Conservation (phyloP, 1,139 yeast genomes). For the Pichia sorboxylosa region DNA sequence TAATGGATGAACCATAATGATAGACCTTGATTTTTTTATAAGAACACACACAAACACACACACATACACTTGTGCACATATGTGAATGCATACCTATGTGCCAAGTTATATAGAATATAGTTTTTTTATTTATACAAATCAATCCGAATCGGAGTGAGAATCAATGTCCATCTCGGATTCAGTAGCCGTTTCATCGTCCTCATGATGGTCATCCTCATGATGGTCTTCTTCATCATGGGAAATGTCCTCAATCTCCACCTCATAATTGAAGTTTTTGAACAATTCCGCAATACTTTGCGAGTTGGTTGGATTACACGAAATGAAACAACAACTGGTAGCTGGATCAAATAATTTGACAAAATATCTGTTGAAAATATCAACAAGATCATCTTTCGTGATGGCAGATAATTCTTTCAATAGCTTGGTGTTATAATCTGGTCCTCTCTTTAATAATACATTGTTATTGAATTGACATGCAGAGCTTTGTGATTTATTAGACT, state of each 20-base stretch:
- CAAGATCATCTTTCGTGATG: conserved; percentile 49
- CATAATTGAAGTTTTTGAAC: conserved; percentile 45
- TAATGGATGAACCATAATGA: too few species aligned
- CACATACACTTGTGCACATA: too few species aligned
- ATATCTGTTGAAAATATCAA: conserved; percentile 44
- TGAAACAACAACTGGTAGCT: conserved; percentile 45
- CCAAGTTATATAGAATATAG: background rate
- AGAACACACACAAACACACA: too few species aligned
- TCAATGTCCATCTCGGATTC: too few species aligned
- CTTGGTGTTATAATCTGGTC: conserved; percentile 45
- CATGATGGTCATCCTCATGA: conserved; percentile 17
- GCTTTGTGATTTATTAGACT: conserved; percentile 49
- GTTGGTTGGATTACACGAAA: conserved; percentile 65
- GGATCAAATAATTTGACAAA: conserved; percentile 52
- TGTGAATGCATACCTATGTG: background rate
- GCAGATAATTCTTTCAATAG: conserved; percentile 36
- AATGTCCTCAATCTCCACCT: conserved; percentile 39
- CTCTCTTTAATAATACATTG: conserved; percentile 54
- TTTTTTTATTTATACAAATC: too few species aligned
- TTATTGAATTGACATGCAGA: conserved; percentile 59
- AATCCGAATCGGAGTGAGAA: too few species aligned
- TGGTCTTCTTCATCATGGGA: conserved; percentile 13
- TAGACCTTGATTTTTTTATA: too few species aligned
- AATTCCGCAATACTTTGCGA: conserved; percentile 35
- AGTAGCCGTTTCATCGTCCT: conserved; percentile 1